phyloP scores from a whole-genome alignment of 345 rosid species.

The Kandelia obovata region DNA sequence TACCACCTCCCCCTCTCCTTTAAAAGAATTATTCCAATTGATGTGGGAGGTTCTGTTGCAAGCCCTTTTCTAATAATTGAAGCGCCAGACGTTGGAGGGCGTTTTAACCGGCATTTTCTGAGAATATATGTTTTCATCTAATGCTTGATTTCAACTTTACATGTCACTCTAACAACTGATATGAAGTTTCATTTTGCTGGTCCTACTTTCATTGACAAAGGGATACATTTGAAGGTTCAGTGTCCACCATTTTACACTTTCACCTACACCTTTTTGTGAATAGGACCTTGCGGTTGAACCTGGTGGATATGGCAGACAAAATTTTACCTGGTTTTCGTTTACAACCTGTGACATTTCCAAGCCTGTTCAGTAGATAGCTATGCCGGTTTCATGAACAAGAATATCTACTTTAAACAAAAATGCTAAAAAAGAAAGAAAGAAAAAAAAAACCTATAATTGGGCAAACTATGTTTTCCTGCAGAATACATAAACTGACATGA shows the following conservation, averaged over 20 bases:
- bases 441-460: too few relatives aligned
- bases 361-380: too few relatives aligned
- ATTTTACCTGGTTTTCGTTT: background rate
- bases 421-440: too few relatives aligned
- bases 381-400: too few relatives aligned
- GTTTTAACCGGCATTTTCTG: background rate
- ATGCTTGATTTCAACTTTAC: slow-evolving; percentile 17
- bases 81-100: background rate
- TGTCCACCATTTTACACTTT: slow-evolving; percentile 6
- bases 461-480: too few relatives aligned
- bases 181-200: background rate
- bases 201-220: background rate
- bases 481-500: too few relatives aligned
- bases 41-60: background rate
- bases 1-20: background rate
- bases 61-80: background rate
- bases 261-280: background rate
- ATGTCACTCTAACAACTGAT: slow-evolving; percentile 8
- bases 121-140: slow-evolving; percentile 12
- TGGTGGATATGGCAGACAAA: background rate
- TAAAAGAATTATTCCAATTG: background rate
- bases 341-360: too few relatives aligned
- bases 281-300: background rate
- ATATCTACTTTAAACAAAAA: too few relatives aligned
- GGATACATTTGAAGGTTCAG: background rate